These are phyloP conservation scores for Herpotrichia juniperi DNA, from an alignment of 2,329 filamentous ascomycete species.

Conservation along the genomic window DNA sequence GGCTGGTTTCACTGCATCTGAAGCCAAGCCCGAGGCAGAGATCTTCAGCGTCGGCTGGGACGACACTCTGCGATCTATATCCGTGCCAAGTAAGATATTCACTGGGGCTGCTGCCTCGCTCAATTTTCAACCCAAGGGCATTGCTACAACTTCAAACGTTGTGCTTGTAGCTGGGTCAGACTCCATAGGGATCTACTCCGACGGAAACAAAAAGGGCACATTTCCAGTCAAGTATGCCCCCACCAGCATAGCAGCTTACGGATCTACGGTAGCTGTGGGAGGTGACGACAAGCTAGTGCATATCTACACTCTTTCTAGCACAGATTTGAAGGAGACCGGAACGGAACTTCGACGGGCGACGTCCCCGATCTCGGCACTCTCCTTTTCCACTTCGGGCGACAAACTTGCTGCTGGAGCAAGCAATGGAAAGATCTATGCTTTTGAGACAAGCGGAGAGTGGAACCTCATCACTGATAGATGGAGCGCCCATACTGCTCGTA, in stretches of 20 bases:
- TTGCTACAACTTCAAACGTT: constrained; percentile 62
- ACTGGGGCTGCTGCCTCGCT: constrained; percentile 71
- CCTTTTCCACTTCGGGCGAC: constrained; percentile 80
- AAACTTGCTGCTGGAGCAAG: constrained; percentile 83
- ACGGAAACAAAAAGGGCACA: constrained; percentile 64
- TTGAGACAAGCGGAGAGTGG: constrained; percentile 66
- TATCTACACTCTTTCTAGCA: constrained; percentile 70
- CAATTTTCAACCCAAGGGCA: constrained; percentile 79
- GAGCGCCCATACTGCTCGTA: constrained; percentile 72
- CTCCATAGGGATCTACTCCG: constrained; percentile 65
- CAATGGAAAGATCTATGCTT: constrained; percentile 86
- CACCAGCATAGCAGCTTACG: constrained; percentile 73
- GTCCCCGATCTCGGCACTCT: constrained; percentile 75
- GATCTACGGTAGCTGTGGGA: constrained; percentile 75
- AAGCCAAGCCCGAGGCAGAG: constrained; percentile 45
- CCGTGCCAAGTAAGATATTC: constrained; percentile 77
- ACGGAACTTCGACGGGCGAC: constrained; percentile 71
- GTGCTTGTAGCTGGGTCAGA: constrained; percentile 60
- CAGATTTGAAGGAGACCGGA: constrained; percentile 58
- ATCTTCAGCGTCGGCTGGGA: constrained; percentile 95
- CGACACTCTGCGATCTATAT: constrained; percentile 81
- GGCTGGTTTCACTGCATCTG: constrained; percentile 68
- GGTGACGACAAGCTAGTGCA: constrained; percentile 75
- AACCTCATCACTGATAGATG: constrained; percentile 80
- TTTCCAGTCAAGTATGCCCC: constrained; percentile 68